Base-by-base conservation (phyloP, 1,284 basidiomycete species). In the Peniophora sp. region DNA sequence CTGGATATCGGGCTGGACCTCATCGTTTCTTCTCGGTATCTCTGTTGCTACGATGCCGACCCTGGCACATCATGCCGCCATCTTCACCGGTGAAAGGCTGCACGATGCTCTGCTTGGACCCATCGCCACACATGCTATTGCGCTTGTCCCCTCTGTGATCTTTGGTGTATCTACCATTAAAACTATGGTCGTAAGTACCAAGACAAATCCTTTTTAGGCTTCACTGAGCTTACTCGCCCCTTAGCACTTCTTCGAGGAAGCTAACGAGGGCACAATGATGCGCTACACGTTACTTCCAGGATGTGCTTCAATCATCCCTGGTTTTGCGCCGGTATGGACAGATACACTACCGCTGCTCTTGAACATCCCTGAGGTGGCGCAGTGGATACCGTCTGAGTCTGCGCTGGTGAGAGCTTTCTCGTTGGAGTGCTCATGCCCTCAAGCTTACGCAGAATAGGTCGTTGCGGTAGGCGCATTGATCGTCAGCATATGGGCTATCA, bases 41-140 rank as follows among this genome's bases (percentile, higher is more conserved):
- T 59, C 77, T 24, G 62, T 85, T n/a, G 70, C 74, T 51, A 59
- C 72, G 32, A 72, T 83, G 39, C 83, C 88, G 1, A 72, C 78
- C 54, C 71, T 78, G 12, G 76, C 78, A 10, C 85, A 86, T 57
- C 85, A 78, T 75, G 65, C 76, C 22, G 74, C 80, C 22, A 73
- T 76, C 18, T 75, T 72, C 64, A 78, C 81, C 12, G 75, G 76
- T 18, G 37, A n/a, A 41, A 73, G 80, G 54, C 62, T 65, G 55
- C 68, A 68, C 27, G 70, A 77, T 55, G 73, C 79, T 14, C 52
- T 79, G n/a, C 64, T 72, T 60, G 86, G 85, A 0, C 75, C 85
- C 18, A 68, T 78, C 12, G 55, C 75, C 8, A 78, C 81, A 1
- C 85, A 89, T 64, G 56, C 67, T 17, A 52, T 64, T 27, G 75